Conservation (phyloP, 306 rosid genomes). For the Senna tora region DNA sequence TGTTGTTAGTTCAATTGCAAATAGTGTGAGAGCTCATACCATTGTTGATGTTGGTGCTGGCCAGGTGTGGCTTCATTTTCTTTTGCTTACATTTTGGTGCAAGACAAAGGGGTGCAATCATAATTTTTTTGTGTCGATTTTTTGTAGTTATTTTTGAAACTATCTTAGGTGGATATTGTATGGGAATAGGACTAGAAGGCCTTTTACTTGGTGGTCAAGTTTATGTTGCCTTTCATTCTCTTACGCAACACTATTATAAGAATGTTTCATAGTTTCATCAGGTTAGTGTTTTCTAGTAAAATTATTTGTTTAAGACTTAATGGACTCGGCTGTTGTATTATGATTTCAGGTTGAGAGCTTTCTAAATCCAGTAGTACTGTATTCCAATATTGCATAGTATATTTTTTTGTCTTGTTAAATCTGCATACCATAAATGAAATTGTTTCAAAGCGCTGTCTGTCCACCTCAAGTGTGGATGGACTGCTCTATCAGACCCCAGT, state of each 20-base stretch:
- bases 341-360: neutral
- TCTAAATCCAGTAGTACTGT: neutral
- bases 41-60: conserved; percentile 95
- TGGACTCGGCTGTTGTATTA: neutral
- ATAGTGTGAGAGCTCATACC: conserved; percentile 53
- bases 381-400: neutral
- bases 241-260: neutral
- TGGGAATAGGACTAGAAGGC: neutral
- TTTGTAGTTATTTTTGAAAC: neutral
- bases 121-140: neutral
- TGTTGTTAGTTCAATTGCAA: conserved; percentile 58
- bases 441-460: neutral
- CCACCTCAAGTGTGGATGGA: neutral
- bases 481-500: neutral
- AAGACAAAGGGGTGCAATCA: neutral
- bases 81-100: conserved; percentile 26
- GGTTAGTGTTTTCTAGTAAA: neutral
- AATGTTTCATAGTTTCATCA: neutral
- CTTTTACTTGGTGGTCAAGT: neutral
- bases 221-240: neutral
- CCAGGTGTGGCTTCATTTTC: conserved; percentile 61
- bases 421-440: neutral
- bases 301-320: neutral
- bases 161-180: neutral
- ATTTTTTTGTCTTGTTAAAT: neutral